Conservation (phyloP, 768 basidiomycete species). For the Amanita pseudoporphyria region DNA sequence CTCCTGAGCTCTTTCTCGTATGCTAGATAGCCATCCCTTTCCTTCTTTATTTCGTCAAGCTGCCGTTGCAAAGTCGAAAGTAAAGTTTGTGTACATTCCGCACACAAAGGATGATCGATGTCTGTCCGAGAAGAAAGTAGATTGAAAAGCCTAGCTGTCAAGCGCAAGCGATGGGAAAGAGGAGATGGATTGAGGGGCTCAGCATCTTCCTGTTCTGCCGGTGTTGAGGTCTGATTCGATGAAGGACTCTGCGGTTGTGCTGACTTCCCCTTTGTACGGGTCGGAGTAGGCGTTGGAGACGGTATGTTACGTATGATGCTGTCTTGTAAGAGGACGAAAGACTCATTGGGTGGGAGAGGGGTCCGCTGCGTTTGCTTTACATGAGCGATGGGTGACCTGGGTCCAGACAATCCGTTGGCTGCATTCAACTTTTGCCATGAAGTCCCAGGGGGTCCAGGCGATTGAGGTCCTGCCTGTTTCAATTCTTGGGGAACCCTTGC, state of each 20-base stretch:
- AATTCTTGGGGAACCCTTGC: slow-evolving; percentile 26
- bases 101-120: slow-evolving; percentile 90
- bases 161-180: slow-evolving; percentile 68
- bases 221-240: slow-evolving; percentile 19
- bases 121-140: slow-evolving; percentile 68
- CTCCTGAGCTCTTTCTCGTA: slow-evolving; percentile 85
- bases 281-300: slow-evolving; percentile 32
- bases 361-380: slow-evolving; percentile 51
- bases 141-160: slow-evolving; percentile 66
- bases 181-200: slow-evolving; percentile 60
- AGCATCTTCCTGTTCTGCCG: slow-evolving; percentile 30
- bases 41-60: slow-evolving; percentile 84
- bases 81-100: slow-evolving; percentile 84
- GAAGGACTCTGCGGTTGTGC: slow-evolving; percentile 24
- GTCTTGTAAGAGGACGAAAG: slow-evolving; percentile 86
- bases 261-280: slow-evolving; percentile 34
- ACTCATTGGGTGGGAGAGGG: slow-evolving; percentile 66
- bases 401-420: slow-evolving; percentile 23
- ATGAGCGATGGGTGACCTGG: slow-evolving; percentile 35
- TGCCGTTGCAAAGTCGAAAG: slow-evolving; percentile 67
- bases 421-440: slow-evolving; percentile 55
- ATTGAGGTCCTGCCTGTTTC: slow-evolving; percentile 9
- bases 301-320: slow-evolving; percentile 69
- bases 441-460: slow-evolving; percentile 25
- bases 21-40: slow-evolving; percentile 87